phyloP scores from a whole-genome alignment of 257 asterid genomes.

The Solanum microdontum region DNA sequence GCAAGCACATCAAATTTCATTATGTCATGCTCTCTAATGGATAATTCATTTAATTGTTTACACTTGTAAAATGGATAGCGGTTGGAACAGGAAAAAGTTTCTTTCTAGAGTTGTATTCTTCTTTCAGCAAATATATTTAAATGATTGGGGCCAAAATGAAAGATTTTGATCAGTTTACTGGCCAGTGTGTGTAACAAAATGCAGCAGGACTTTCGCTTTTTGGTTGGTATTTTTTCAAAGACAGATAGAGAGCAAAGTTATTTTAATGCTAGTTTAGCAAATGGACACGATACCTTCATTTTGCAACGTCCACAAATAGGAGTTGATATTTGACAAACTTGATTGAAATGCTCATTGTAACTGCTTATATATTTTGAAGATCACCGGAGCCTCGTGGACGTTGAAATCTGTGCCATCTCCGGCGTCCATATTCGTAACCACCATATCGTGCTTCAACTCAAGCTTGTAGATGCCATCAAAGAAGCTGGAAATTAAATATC shows the following conservation, averaged over 20 bases:
- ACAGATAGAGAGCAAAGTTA: too few relatives aligned
- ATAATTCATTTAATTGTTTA: neutral
- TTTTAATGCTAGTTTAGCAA: too few relatives aligned
- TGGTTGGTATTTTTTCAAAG: too few relatives aligned
- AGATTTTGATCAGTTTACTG: neutral
- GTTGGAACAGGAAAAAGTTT: neutral
- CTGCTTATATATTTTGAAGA: slow-evolving; percentile 58
- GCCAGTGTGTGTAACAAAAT: neutral
- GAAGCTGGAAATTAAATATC: slow-evolving; percentile 58
- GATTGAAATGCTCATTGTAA: too few relatives aligned
- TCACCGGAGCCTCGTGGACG: slow-evolving; percentile 59
- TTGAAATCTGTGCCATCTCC: slow-evolving; percentile 66
- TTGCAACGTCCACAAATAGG: too few relatives aligned
- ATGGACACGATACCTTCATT: too few relatives aligned
- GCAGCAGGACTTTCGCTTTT: neutral
- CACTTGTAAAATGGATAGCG: neutral
- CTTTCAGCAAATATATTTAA: neutral
- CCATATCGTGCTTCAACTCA: slow-evolving; percentile 43
- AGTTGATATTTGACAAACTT: too few relatives aligned
- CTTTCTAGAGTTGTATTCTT: neutral
- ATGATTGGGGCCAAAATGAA: neutral
- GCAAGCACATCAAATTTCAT: neutral
- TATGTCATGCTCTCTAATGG: neutral
- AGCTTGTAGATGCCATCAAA: slow-evolving; percentile 66
- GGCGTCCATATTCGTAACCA: slow-evolving; percentile 66